These are phyloP conservation scores for Solanum chilense DNA, from an alignment of 257 asterid genomes.

Conservation along the genomic window DNA sequence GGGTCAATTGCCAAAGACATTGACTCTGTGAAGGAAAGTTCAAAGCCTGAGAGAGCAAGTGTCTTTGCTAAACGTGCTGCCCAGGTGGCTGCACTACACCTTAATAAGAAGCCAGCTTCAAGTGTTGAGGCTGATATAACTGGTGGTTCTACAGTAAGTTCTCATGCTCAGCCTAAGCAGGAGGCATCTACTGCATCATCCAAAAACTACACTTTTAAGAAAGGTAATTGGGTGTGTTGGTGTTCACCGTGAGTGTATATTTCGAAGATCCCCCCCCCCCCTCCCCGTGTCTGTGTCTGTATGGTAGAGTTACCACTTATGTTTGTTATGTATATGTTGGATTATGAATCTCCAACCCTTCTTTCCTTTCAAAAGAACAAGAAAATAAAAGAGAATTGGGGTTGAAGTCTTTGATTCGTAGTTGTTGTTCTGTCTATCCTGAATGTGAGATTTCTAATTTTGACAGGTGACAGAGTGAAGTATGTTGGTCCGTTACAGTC, in stretches of 20 bases:
- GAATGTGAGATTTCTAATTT: constrained; percentile 2
- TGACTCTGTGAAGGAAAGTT: constrained; percentile 53
- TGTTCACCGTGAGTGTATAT: neutral
- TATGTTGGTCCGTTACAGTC: constrained; percentile 50
- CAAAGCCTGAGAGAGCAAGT: constrained; percentile 56
- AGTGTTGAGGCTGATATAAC: constrained; percentile 68
- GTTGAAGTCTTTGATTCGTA: neutral
- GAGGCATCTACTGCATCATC: constrained; percentile 80
- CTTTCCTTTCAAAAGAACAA: neutral
- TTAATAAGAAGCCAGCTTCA: constrained; percentile 56
- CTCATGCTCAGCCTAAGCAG: constrained; percentile 67
- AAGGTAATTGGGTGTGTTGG: constrained; percentile 29
- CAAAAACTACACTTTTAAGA: constrained; percentile 47
- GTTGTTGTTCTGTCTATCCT: neutral
- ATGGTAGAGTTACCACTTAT: neutral
- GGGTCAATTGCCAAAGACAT: constrained; percentile 47
- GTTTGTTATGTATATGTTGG: neutral
- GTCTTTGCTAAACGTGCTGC: constrained; percentile 55
- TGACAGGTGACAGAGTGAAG: constrained; percentile 80
- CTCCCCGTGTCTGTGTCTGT: neutral
- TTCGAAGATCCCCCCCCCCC: no score
- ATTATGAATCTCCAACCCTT: neutral
- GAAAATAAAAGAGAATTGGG: neutral
- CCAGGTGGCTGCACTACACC: constrained; percentile 33
- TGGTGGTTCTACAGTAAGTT: constrained; percentile 40